Evolutionary conservation across 2,329 filamentous ascomycete genomes (phyloP).

Genomic region (Amesomyces nigricolor): DNA sequence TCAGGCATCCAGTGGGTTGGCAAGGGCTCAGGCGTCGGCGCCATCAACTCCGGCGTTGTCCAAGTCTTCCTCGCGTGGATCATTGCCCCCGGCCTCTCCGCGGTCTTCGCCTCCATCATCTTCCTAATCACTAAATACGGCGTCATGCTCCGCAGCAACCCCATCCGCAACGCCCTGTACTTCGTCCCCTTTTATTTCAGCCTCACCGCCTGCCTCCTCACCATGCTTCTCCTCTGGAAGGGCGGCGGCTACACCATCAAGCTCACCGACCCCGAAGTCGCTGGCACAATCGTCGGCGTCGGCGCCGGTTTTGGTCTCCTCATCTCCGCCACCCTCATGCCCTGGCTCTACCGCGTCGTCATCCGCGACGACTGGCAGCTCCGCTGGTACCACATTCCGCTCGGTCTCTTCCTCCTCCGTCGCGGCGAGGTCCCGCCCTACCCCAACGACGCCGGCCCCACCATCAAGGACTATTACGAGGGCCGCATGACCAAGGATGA

Average conservation of each 20-base stretch:
- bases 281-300: slow-evolving; percentile 49
- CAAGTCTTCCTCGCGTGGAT: slow-evolving; percentile 58
- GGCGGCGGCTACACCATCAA: slow-evolving; percentile 42
- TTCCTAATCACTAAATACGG: slow-evolving; percentile 53
- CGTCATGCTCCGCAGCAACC: slow-evolving; percentile 49
- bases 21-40: slow-evolving; percentile 32
- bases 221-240: slow-evolving; percentile 58
- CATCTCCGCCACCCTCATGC: slow-evolving; percentile 49
- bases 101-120: slow-evolving; percentile 46
- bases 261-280: slow-evolving; percentile 44
- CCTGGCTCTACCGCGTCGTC: slow-evolving; percentile 54
- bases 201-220: slow-evolving; percentile 48
- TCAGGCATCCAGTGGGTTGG: slow-evolving; percentile 46
- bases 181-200: slow-evolving; percentile 53
- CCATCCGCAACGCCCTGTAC: slow-evolving; percentile 47
- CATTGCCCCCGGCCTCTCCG: slow-evolving; percentile 53
- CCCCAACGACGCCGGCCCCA: slow-evolving; percentile 36
- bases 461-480: slow-evolving; percentile 50
- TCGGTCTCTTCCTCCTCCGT: slow-evolving; percentile 48
- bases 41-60: slow-evolving; percentile 46
- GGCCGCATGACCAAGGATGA: slow-evolving; percentile 51
- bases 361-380: slow-evolving; percentile 57
- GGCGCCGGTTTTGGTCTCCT: slow-evolving; percentile 47
- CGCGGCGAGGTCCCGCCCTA: slow-evolving; percentile 37
- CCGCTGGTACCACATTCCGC: slow-evolving; percentile 47